Percentiles rank a stretch among this genome's conserved stretches.
phyloP scores from a whole-genome alignment of 306 rosid genomes.

The Castanospermum australe region DNA sequence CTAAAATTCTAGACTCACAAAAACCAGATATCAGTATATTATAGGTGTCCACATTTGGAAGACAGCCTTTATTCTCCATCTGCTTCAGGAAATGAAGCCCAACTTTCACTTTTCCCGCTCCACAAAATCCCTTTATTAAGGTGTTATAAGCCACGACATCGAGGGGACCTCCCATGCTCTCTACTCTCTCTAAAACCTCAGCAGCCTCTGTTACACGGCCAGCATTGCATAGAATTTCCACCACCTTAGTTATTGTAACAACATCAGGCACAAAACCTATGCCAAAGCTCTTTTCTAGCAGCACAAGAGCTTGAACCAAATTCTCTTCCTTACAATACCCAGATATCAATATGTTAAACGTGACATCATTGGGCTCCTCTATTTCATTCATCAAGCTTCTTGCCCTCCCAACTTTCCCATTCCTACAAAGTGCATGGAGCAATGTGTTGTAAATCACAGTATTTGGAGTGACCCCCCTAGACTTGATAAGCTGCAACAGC shows the following conservation, averaged over 20 bases:
- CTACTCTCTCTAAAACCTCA: slow-evolving; percentile 67
- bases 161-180: slow-evolving; percentile 52
- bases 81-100: slow-evolving; percentile 62
- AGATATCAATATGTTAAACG: slow-evolving; percentile 64
- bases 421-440: slow-evolving; percentile 74
- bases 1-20: slow-evolving; percentile 49
- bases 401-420: slow-evolving; percentile 74
- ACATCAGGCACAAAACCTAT: slow-evolving; percentile 66
- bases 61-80: slow-evolving; percentile 76
- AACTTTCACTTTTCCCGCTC: slow-evolving; percentile 54
- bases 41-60: slow-evolving; percentile 69
- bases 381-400: slow-evolving; percentile 85
- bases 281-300: slow-evolving; percentile 65
- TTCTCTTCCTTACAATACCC: slow-evolving; percentile 65
- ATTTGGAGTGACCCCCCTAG: slow-evolving; percentile 55
- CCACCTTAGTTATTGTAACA: slow-evolving; percentile 59
- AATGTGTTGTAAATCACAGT: slow-evolving; percentile 68
- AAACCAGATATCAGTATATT: slow-evolving; percentile 61
- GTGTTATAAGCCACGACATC: slow-evolving; percentile 81
- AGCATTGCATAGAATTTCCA: slow-evolving; percentile 56
- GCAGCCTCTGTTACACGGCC: slow-evolving; percentile 62
- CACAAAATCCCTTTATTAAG: slow-evolving; percentile 64
- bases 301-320: slow-evolving; percentile 66
- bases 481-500: slow-evolving; percentile 71
- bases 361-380: slow-evolving; percentile 57